phyloP scores from a whole-genome alignment of 1,284 basidiomycete genomes.

The Irpex sp. region DNA sequence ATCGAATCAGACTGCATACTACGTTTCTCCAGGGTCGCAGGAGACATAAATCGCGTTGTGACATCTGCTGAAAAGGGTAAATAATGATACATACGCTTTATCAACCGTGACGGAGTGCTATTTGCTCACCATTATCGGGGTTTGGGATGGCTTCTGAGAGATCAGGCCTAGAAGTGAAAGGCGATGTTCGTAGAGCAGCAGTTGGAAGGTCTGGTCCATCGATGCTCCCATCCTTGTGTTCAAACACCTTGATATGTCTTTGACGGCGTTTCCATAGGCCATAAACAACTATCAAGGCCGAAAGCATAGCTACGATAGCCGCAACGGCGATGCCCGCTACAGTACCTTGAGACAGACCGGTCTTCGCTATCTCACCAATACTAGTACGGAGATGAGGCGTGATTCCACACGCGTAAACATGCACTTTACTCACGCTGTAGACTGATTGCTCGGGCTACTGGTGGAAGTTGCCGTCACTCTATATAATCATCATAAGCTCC shows the following conservation, averaged over 20 bases:
- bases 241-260: not conserved
- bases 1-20: not conserved
- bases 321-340: not conserved
- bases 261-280: not conserved
- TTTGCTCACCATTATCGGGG: not conserved
- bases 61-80: not conserved
- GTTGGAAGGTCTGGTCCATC: not conserved
- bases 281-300: not conserved
- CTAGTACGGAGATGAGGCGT: not conserved
- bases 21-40: not conserved
- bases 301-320: not conserved
- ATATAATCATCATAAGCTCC: not conserved
- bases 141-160: not conserved
- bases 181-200: not conserved
- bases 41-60: not conserved
- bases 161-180: not conserved
- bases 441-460: not conserved
- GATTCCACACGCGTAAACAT: not conserved
- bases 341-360: not conserved
- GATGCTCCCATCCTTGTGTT: not conserved
- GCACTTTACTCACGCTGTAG: not conserved
- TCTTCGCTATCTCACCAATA: not conserved
- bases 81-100: not conserved
- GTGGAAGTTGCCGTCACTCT: no score
- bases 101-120: not conserved